These are phyloP conservation scores for Lichtheimia ramosa DNA, from an alignment of 371 early-diverging fungal species.

Conservation along the genomic window DNA sequence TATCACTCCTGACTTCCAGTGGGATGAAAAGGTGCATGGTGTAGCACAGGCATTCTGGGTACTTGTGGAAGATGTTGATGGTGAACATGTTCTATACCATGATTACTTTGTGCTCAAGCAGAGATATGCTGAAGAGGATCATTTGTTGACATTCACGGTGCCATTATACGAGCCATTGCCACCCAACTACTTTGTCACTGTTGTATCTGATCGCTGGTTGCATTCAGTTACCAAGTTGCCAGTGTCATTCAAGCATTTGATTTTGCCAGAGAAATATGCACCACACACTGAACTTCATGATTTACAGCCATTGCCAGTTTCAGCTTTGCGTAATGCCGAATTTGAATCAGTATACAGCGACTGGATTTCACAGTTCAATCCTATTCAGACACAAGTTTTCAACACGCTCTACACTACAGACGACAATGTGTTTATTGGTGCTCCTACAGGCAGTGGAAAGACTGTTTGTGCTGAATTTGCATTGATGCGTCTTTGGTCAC, in stretches of 20 bases:
- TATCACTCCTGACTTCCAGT: constrained; percentile 91
- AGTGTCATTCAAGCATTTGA: constrained; percentile 90
- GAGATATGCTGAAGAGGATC: constrained; percentile 69
- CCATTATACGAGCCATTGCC: constrained; percentile 93
- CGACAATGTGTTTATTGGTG: constrained; percentile 93
- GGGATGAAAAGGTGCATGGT: constrained; percentile 88
- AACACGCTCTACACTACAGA: constrained; percentile 88
- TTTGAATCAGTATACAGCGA: constrained; percentile 69
- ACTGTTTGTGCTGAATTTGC: constrained; percentile 97
- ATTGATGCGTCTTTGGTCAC: constrained; percentile 80
- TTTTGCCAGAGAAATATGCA: constrained; percentile 89
- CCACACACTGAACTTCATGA: constrained; percentile 95
- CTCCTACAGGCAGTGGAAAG: constrained; percentile 97
- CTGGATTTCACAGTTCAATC: constrained; percentile 83
- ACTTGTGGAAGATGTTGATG: constrained; percentile 91
- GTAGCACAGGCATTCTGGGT: constrained; percentile 92
- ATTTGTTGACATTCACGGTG: constrained; percentile 84
- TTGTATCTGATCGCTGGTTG: constrained; percentile 95
- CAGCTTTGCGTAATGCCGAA: constrained; percentile 73
- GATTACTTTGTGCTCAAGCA: constrained; percentile 88
- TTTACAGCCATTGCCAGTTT: constrained; percentile 85
- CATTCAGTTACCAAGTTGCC: constrained; percentile 87
- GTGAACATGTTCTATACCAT: constrained; percentile 83
- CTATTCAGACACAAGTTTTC: constrained; percentile 97
- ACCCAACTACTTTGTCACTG: constrained; percentile 92